Base-by-base conservation (phyloP, 345 rosid genomes). In the Eucalyptus polyanthemos region DNA sequence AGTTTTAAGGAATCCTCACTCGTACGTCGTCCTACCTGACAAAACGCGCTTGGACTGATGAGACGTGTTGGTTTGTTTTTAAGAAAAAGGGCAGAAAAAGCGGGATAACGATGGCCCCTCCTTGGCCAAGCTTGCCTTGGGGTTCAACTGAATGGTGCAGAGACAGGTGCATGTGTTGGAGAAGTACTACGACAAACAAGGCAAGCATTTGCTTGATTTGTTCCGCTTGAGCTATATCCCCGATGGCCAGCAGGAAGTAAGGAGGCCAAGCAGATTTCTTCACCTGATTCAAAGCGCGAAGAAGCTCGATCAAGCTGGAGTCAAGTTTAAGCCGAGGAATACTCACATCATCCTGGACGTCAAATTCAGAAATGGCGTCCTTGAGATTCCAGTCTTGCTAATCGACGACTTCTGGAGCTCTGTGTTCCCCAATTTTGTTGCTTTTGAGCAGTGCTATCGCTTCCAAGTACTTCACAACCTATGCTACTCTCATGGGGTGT, bases 171-270 rank as follows among this genome's bases (percentile, higher is more conserved):
- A 87, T 40, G 90, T 90, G 19, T 89, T 95, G 21, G 88, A 90
- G 3, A 92, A 62, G 50, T 88, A 90, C 89, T 42, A 72, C n/a
- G 53, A 92, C 34, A 90, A 90, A 44, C 31, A 27, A 47, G 94
- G 93, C 6, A 93, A 89, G 80, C 99, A 97, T 90, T 92, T 97
- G 69, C 98, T 97, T 2, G 98, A 96, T 89, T 91, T 96, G 80
- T 90, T 97, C 60, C 92, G 97, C 9, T 88, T 88, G 65, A 94
- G 95, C 86, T 90, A 87, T 88, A 92, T 93, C 47, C 93, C 95
- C 25, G 44, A 45, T 34, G 12, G 44, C 16, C 89, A 86, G 34
- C 91, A 29, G 89, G 88, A 1, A 94, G 94, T 88, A 11, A 31
- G 8, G 3, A 19, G 21, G 5, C 50, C 42, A 17, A 42, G 69